Evolutionary conservation across 352 stramenopile species (phyloP).

Genomic region (Pythium diclinum): DNA sequence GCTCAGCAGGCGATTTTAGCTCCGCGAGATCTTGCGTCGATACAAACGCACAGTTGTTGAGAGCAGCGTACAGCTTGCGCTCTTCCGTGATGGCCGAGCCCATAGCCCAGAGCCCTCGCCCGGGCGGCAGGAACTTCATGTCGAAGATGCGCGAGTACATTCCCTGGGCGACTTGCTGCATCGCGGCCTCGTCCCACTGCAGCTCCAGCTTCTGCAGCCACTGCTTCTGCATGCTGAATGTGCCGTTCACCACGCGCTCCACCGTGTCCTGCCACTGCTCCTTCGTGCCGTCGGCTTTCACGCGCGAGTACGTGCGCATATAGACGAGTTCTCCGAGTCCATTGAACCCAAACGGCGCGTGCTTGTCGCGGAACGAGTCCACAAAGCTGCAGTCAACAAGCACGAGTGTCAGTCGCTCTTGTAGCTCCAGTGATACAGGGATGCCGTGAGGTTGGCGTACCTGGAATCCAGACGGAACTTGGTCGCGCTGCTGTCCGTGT

Average conservation of each 20-base stretch:
- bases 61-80: slow-evolving; percentile 76
- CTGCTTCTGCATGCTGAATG: slow-evolving; percentile 92
- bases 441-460: slow-evolving; percentile 3
- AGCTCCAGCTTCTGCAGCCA: slow-evolving; percentile 56
- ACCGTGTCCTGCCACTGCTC: slow-evolving; percentile 92
- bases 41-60: slow-evolving; percentile 95
- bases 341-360: slow-evolving; percentile 91
- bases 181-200: slow-evolving; percentile 65
- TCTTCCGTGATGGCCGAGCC: slow-evolving; percentile 89
- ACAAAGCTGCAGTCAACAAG: slow-evolving; percentile 36
- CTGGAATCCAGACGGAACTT: slow-evolving; percentile 18
- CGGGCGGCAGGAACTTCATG: slow-evolving; percentile 94
- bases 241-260: slow-evolving; percentile 92
- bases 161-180: slow-evolving; percentile 63
- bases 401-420: neutral
- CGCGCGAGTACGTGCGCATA: slow-evolving; percentile 88
- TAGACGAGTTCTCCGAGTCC: slow-evolving; percentile 93
- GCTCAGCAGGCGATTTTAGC: slow-evolving; percentile 55
- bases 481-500: neutral
- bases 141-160: slow-evolving; percentile 93
- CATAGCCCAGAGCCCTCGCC: slow-evolving; percentile 93
- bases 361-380: slow-evolving; percentile 39
- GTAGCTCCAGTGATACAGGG: neutral
- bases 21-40: slow-evolving; percentile 75
- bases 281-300: slow-evolving; percentile 73